A percentile compares a stretch with the other conserved stretches of the same genome.
Evolutionary conservation across 495 filamentous ascomycete genomes (phyloP).

Genomic region (Penicillium desertorum): DNA sequence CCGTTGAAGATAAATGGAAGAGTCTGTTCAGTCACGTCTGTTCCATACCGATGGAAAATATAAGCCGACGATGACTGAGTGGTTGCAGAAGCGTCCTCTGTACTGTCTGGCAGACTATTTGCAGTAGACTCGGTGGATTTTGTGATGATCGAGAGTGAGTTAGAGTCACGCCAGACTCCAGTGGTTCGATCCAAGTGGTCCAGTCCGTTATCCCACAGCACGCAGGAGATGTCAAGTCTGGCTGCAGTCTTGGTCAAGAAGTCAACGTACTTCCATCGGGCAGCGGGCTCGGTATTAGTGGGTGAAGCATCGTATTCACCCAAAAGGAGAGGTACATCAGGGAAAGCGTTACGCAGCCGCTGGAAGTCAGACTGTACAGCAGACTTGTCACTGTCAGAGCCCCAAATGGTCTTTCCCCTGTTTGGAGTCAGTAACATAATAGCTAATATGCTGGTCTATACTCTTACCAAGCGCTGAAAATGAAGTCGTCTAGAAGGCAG

Average conservation of each 20-base stretch:
- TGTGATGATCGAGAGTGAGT: constrained; percentile 46
- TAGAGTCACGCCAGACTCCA: constrained; percentile 50
- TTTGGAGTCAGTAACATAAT: constrained; percentile 1
- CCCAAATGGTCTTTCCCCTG: constrained; percentile 62
- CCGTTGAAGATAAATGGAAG: constrained; percentile 55
- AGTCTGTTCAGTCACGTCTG: constrained; percentile 38
- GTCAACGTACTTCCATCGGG: constrained; percentile 59
- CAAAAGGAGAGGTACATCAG: constrained; percentile 53
- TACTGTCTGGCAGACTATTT: constrained; percentile 57
- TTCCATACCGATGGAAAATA: constrained; percentile 55
- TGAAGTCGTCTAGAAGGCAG: constrained; percentile 42
- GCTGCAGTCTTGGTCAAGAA: constrained; percentile 48
- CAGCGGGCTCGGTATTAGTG: constrained; percentile 51
- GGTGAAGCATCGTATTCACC: constrained; percentile 59
- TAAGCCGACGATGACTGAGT: constrained; percentile 52
- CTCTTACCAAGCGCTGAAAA: constrained; percentile 46
- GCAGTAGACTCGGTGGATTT: constrained; percentile 42
- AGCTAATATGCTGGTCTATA: not conserved
- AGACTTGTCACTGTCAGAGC: constrained; percentile 53
- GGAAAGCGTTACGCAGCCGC: constrained; percentile 52
- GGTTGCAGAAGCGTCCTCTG: constrained; percentile 44
- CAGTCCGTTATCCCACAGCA: constrained; percentile 60
- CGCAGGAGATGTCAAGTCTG: constrained; percentile 45
- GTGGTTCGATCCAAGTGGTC: constrained; percentile 43
- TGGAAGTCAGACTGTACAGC: constrained; percentile 51